Evolutionary conservation across 75 land plant genomes (phyloP).

Genomic region (Picea sitchensis): DNA sequence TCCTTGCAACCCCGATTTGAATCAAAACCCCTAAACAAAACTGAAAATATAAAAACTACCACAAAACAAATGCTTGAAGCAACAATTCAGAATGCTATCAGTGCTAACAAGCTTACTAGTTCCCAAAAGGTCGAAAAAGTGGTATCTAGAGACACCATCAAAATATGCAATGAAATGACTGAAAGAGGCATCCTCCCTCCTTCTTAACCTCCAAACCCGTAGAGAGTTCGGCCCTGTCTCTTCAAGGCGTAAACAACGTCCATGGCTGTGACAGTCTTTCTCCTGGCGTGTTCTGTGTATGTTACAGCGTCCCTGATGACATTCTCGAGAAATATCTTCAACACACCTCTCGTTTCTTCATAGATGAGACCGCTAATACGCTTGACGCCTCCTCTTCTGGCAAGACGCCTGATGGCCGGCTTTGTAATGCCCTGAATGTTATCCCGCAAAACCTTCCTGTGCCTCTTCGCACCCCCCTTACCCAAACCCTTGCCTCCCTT

Average conservation of each 20-base stretch:
- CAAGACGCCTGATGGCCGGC: constrained; percentile 16
- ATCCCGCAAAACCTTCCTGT: constrained; percentile 19
- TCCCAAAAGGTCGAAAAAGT: too few species aligned
- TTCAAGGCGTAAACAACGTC: constrained; percentile 38
- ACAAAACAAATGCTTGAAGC: too few species aligned
- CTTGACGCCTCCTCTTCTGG: constrained; percentile 21
- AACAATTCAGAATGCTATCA: too few species aligned
- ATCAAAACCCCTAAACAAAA: too few species aligned
- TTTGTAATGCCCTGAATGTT: background rate
- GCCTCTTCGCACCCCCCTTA: constrained; percentile 37
- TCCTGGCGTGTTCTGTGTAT: constrained; percentile 27
- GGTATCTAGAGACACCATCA: too few species aligned
- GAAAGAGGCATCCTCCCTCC: too few species aligned
- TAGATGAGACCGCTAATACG: constrained; percentile 17
- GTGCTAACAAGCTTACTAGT: too few species aligned
- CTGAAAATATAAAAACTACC: too few species aligned
- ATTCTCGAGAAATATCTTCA: constrained; percentile 12
- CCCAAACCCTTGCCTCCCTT: constrained; percentile 47
- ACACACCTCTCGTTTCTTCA: constrained; percentile 17
- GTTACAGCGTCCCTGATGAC: constrained; percentile 16
- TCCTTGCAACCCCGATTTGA: too few species aligned
- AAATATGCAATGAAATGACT: too few species aligned
- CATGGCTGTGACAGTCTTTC: constrained; percentile 38
- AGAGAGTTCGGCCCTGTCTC: constrained; percentile 16
- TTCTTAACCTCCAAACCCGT: constrained; percentile 11